Base-by-base conservation (phyloP, 768 basidiomycete genomes). In the Rhodotorula kratochvilovae region DNA sequence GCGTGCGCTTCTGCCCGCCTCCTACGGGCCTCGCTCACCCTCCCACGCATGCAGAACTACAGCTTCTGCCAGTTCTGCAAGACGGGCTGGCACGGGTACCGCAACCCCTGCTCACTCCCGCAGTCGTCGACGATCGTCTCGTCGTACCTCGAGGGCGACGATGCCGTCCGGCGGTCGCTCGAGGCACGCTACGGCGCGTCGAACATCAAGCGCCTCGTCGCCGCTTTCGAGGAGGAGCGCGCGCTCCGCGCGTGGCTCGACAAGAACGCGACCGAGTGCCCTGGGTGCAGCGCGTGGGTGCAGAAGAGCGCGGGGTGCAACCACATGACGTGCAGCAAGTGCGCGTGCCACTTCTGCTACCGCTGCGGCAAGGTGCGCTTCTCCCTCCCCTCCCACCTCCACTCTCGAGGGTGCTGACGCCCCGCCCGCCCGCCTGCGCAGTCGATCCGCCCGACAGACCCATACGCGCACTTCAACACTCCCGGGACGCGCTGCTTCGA, bases 21-120 rank as follows among this genome's bases (percentile, higher is more conserved):
- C 48, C 46, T 29, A 31, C 59, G n/a, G 16, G 29, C 33, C n/a
- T 27, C 36, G 5, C 48, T 36, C 6, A 36, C 45, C 1, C 35
- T n/a, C 42, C n/a, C 51, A 19, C 21, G 3, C 45, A 3, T 27
- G 31, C 31, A 43, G 62, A 35, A 27, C 57, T 72, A 51, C 54
- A 61, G 59, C 35, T 77, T 72, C 64, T 77, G 74, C 69, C 65
- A 66, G n/a, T 78, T 67, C 65, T 78, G 77, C 55, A 58, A 68
- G 29, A 48, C 45, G 29, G 70, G 60, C 27, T 71, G 71, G 67
- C 77, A 78, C 70, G 77, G 77, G 27, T 48, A 63, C 2, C 68
- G 72, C 59, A 72, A 71, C 48, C 61, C 74, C 19, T 77, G 76
- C 46, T 39, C 68, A 0, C 64, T 78, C 16, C 72, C 69, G 2